A percentile compares a stretch with the other conserved stretches of the same genome.
phyloP scores from a whole-genome alignment of 495 filamentous ascomycete species.

The Penicillium cosmopolitanum region DNA sequence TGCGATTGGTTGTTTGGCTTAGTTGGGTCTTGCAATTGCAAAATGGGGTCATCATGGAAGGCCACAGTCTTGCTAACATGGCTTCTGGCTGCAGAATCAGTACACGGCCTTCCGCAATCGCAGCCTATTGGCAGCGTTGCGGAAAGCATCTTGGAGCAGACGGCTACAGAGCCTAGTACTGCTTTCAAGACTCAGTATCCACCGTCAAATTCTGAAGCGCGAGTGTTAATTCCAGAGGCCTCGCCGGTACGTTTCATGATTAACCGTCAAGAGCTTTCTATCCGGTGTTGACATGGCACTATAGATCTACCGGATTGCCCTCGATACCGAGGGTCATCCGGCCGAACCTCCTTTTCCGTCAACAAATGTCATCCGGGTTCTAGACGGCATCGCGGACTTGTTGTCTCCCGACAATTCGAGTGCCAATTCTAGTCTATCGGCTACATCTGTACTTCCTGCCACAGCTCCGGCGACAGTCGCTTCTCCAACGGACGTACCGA shows the following conservation, averaged over 20 bases:
- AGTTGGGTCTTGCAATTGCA: constrained; percentile 18
- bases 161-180: constrained; percentile 22
- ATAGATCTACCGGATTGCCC: constrained; percentile 41
- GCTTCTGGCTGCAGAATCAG: constrained; percentile 37
- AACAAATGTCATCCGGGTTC: constrained; percentile 20
- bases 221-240: constrained; percentile 31
- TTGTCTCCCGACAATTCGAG: constrained; percentile 3
- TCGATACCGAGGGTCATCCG: constrained; percentile 48
- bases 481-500: background rate
- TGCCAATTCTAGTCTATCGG: constrained; percentile 12
- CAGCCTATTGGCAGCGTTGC: constrained; percentile 16
- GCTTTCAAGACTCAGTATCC: constrained; percentile 45
- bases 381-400: constrained; percentile 7
- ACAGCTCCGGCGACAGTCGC: background rate
- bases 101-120: constrained; percentile 31
- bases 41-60: constrained; percentile 23
- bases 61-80: constrained; percentile 40
- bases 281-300: constrained; percentile 9
- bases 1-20: constrained; percentile 4
- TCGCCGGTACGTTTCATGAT: constrained; percentile 35
- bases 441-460: constrained; percentile 3
- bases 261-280: background rate
- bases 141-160: constrained; percentile 18
- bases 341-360: constrained; percentile 42
- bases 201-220: constrained; percentile 27